Conservation (phyloP, 2,329 filamentous ascomycete genomes). For the Cladosporium austrohemisphaericum region DNA sequence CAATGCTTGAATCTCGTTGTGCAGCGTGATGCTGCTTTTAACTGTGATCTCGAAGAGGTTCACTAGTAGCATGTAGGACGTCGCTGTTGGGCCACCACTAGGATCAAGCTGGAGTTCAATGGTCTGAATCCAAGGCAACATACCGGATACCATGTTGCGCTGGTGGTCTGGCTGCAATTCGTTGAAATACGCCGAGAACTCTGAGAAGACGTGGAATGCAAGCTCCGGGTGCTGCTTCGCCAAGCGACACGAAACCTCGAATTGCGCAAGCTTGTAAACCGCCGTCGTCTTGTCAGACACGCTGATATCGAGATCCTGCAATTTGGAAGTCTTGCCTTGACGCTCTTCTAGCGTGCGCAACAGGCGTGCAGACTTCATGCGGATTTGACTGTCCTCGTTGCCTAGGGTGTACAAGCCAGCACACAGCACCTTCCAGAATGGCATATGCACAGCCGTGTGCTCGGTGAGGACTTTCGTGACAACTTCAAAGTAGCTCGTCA, state of each 20-base stretch:
- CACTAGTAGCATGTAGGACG: slow-evolving; percentile 89
- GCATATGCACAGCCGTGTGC: slow-evolving; percentile 73
- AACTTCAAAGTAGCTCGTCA: slow-evolving; percentile 94
- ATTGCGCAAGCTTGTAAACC: slow-evolving; percentile 95
- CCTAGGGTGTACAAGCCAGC: slow-evolving; percentile 89
- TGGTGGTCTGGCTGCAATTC: slow-evolving; percentile 77
- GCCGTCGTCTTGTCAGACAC: slow-evolving; percentile 98
- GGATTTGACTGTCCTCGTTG: slow-evolving; percentile 82
- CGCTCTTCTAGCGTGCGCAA: slow-evolving; percentile 78
- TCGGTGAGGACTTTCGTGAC: slow-evolving; percentile 83
- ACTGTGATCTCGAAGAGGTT: slow-evolving; percentile 97
- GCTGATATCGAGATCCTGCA: slow-evolving; percentile 97
- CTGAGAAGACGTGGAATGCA: slow-evolving; percentile 91
- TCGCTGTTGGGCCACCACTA: slow-evolving; percentile 82
- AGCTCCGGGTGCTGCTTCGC: slow-evolving; percentile 84
- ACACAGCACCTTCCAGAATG: slow-evolving; percentile 87
- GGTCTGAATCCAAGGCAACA: slow-evolving; percentile 92
- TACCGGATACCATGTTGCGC: slow-evolving; percentile 88
- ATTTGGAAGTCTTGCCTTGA: slow-evolving; percentile 79
- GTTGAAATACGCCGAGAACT: slow-evolving; percentile 92
- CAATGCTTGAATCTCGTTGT: slow-evolving; percentile 94
- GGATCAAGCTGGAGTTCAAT: slow-evolving; percentile 90
- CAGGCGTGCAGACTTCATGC: slow-evolving; percentile 80
- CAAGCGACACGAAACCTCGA: slow-evolving; percentile 88
- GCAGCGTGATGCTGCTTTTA: slow-evolving; percentile 78